Evolutionary conservation across 805 yeast genomes (phyloP), one percentile per base, ranked within the genome.

Genomic region (Myxozyma sirexii): DNA sequence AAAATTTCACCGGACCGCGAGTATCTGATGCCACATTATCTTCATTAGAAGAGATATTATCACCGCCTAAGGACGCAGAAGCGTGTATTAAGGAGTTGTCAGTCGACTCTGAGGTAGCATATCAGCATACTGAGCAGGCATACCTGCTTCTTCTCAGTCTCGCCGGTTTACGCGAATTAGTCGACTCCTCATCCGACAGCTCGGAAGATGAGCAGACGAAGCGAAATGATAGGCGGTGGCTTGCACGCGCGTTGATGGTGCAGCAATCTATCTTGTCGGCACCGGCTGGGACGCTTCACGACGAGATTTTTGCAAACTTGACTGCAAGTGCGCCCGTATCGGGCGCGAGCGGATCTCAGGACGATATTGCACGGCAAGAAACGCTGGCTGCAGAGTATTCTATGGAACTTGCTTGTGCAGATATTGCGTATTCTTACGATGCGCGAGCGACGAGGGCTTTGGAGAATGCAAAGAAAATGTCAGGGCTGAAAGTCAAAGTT

Each of bases 1-100:
- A 81, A 52, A 92, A 92, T 71, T 89, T 80, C 72, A 89, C 96
- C 0, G 97, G 97, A 7, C 97, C 97, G 4, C 79, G 81, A 15
- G 5, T 56, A 5, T 21, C 24, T 2, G 37, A 26, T 6, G 21
- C 17, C 3, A 19, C 5, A 27, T 6, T 42, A 3, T 15, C 37
- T 10, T 29, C 24, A 43, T 4, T 31, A n/a, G 51, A 35, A n/a
- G 44, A 12, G 1, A 2, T 26, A 12, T 23, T 56, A 19, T 21
- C 15, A 38, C 38, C 29, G 51, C 45, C 6, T 52, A 46, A 50
- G 56, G 41, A 47, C 70, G 39, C 75, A 57, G 19, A 76, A 21
- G 73, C 24, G 15, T 74, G 81, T 37, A 67, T 82, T 13, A 71
- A 69, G 33, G 69, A 78, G 0, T 75, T 88, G 44, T 70, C 77